Base-by-base conservation (phyloP, 2,329 filamentous ascomycete species). In the Pseudonectria buxi region DNA sequence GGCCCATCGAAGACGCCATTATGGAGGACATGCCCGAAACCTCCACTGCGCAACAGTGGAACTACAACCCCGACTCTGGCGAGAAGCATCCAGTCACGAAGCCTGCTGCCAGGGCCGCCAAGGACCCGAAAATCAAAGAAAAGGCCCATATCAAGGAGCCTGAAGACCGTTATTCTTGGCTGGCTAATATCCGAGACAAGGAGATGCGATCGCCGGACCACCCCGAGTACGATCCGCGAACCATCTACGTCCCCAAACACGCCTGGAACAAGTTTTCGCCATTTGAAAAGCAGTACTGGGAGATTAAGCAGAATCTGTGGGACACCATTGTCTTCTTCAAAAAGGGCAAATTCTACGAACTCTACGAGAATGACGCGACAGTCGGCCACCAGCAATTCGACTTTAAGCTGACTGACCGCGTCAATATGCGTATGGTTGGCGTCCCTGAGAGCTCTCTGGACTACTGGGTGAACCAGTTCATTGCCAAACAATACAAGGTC, bases 351-450 rank as follows among this genome's bases (percentile, higher is more conserved):
- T 98, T 98, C 62, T 98, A 95, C 56, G 92, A 98, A 58, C 72
- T 98, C 0, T 98, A 96, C 55, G 92, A 98, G 59, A 95, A 95
- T 41, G 92, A 98, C 62, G 92, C 92, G 5, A 95, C 90, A 0
- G 82, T 96, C 37, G 92, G 92, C 4, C 89, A 98, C 56, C 92
- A 96, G 58, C 71, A 95, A 12, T 98, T 98, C 51, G 92, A 98
- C 59, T 74, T 98, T 37, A 98, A 98, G 65, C 81, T 98, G 57
- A 98, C 92, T 0, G 92, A 98, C 53, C 78, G 92, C 36, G 92
- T 98, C 58, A 98, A 98, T 59, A 98, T 98, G 92, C 85, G 90
- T 47, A 98, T 98, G 92, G 92, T 96, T 3, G 92, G 92, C 42
- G 92, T 98, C 0, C 92, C 92, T 0, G 92, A 98, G 60, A 85